These are phyloP conservation scores for Linum lewisii DNA, from an alignment of 345 rosid species.

Conservation along the genomic window DNA sequence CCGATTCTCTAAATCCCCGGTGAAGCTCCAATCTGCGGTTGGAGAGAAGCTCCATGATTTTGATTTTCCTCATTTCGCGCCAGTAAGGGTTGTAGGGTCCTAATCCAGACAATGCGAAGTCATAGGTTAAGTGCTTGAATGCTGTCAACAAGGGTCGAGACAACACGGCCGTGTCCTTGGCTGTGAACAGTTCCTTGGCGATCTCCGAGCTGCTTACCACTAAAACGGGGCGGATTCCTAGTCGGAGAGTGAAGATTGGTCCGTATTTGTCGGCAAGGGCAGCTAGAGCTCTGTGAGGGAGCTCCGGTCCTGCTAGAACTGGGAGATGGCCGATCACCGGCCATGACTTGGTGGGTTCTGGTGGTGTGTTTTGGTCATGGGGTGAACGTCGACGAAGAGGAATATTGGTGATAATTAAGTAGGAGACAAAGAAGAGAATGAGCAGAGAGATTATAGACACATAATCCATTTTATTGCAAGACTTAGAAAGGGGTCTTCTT, in stretches of 20 bases:
- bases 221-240: constrained; percentile 20
- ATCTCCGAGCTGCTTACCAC: constrained; percentile 27
- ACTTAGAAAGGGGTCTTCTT: too few relatives aligned
- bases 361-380: background rate
- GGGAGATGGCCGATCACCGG: constrained; percentile 34
- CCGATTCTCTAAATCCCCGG: constrained; percentile 15
- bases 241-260: constrained; percentile 25
- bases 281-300: constrained; percentile 23
- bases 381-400: too few relatives aligned
- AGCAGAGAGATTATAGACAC: too few relatives aligned
- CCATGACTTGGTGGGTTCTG: constrained; percentile 15
- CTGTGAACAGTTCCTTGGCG: constrained; percentile 27
- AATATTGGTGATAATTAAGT: too few relatives aligned
- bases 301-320: constrained; percentile 4
- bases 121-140: constrained; percentile 17
- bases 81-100: constrained; percentile 27
- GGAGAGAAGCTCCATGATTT: constrained; percentile 20
- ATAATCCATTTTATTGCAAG: too few relatives aligned
- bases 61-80: constrained; percentile 36
- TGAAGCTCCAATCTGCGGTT: constrained; percentile 21
- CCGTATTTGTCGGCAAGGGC: constrained; percentile 29
- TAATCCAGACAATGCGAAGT: constrained; percentile 25
- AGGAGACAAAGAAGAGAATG: too few relatives aligned
- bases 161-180: constrained; percentile 19
- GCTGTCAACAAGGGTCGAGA: constrained; percentile 19